Conservation (phyloP, 2,329 filamentous ascomycete genomes). For the Monosporascus sp. region DNA sequence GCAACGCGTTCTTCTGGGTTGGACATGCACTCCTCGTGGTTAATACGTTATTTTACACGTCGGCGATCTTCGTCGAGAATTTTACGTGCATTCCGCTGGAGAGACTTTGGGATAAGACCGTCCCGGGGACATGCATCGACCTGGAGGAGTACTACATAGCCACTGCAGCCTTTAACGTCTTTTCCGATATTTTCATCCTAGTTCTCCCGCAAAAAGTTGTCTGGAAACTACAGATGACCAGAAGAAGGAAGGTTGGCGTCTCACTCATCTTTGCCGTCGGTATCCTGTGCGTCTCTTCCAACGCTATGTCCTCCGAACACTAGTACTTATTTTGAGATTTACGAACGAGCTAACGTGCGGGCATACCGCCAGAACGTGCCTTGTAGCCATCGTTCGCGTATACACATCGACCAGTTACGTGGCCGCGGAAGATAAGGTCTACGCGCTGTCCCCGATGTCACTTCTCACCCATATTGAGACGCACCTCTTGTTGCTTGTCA, state of each 20-base stretch:
- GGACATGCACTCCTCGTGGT: slow-evolving; percentile 13
- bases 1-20: slow-evolving; percentile 16
- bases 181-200: slow-evolving; percentile 36
- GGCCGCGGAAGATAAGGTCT: too few species aligned
- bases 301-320: too few species aligned
- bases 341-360: too few species aligned
- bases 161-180: slow-evolving; percentile 36
- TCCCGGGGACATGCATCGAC: slow-evolving; percentile 30
- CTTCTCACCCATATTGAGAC: too few species aligned
- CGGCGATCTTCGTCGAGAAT: slow-evolving; percentile 19
- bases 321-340: too few species aligned
- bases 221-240: slow-evolving; percentile 33
- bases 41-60: slow-evolving; percentile 15
- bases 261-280: slow-evolving; percentile 35
- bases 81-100: slow-evolving; percentile 22
- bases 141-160: slow-evolving; percentile 36
- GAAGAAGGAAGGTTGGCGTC: slow-evolving; percentile 34
- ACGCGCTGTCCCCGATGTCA: too few species aligned
- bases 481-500: too few species aligned
- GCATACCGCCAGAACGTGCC: too few species aligned
- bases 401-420: too few species aligned
- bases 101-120: slow-evolving; percentile 20
- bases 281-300: slow-evolving; percentile 31
- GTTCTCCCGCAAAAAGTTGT: slow-evolving; percentile 35
- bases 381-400: too few species aligned